phyloP scores from a whole-genome alignment of 1,284 basidiomycete species.

The Ganoderma multipileum region DNA sequence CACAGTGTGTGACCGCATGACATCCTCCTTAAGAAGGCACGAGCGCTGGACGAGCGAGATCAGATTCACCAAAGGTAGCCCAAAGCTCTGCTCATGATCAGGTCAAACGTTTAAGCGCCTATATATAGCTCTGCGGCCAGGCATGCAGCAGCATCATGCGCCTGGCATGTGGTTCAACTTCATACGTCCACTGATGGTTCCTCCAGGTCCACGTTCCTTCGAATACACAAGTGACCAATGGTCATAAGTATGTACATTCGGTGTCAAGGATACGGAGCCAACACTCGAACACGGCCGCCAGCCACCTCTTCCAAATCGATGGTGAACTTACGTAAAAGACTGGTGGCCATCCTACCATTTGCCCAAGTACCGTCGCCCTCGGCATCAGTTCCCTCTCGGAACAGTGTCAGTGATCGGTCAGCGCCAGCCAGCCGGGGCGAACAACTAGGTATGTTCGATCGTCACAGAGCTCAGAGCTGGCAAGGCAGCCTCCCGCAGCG shows the following conservation, averaged over 20 bases:
- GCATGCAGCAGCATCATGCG: no score
- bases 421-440: neutral
- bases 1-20: no score
- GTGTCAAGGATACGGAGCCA: neutral
- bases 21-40: no score
- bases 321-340: neutral
- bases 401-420: neutral
- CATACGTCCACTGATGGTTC: no score
- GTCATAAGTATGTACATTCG: neutral
- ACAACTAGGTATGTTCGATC: neutral
- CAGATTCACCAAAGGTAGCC: no score
- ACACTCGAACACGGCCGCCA: no score
- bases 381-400: neutral
- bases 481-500: neutral
- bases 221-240: neutral
- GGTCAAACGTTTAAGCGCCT: no score
- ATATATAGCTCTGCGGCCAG: no score
- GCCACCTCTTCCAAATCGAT: neutral
- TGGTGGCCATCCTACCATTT: no score
- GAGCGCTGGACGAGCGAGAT: no score
- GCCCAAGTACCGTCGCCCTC: neutral
- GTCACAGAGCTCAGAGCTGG: neutral
- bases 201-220: neutral
- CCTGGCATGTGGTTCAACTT: no score
- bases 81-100: no score